Evolutionary conservation across 306 rosid species (phyloP).

Genomic region (Citrullus colocynthis): DNA sequence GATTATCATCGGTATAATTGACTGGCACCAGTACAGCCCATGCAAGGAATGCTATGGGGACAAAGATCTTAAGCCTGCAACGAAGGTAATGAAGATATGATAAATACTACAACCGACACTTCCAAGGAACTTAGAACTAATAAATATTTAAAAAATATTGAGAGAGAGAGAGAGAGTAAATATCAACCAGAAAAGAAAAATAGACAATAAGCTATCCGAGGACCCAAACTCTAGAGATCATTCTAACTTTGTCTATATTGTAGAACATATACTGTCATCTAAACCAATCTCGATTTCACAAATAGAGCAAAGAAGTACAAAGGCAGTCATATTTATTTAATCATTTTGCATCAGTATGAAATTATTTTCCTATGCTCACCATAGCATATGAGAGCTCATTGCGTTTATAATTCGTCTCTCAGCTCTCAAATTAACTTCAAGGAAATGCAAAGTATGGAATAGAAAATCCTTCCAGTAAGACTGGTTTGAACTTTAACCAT

Average conservation of each 20-base stretch:
- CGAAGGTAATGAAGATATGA: neutral
- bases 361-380: neutral
- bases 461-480: neutral
- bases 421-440: neutral
- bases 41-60: slow-evolving; percentile 74
- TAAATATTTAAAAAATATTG: neutral
- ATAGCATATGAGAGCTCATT: neutral
- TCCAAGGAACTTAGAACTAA: neutral
- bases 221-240: neutral
- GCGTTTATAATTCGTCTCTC: neutral
- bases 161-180: too few species aligned
- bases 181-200: neutral
- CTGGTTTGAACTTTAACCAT: neutral
- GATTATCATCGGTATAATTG: slow-evolving; percentile 42
- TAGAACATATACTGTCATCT: neutral
- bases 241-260: neutral
- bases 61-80: slow-evolving; percentile 86
- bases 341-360: neutral
- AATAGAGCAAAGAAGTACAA: neutral
- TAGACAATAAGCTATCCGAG: neutral
- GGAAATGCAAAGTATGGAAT: neutral
- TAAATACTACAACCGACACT: neutral
- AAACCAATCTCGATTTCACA: neutral
- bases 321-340: neutral
- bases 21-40: slow-evolving; percentile 84